Conservation (phyloP, 306 rosid species). For the Medicago lupulina region DNA sequence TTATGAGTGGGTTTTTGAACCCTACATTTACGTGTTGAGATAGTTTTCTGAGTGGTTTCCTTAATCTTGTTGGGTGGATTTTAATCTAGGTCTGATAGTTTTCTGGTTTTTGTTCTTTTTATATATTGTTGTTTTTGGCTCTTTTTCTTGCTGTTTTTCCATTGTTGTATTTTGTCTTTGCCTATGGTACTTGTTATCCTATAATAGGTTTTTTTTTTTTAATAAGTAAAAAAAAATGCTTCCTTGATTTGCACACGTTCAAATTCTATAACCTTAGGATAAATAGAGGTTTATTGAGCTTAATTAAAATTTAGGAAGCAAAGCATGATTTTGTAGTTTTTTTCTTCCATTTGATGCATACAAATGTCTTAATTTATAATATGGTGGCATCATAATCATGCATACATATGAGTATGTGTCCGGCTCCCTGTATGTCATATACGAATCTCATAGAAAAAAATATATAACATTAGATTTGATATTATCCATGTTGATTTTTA, state of each 20-base stretch:
- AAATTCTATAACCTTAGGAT: background rate
- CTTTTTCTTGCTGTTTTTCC: too few relatives aligned
- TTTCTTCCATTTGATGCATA: background rate
- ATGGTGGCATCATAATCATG: slow-evolving; percentile 27
- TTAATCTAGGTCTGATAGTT: too few relatives aligned
- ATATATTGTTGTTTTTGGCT: too few relatives aligned
- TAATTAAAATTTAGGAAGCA: background rate
- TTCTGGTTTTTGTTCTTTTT: too few relatives aligned
- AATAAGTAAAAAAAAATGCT: too few relatives aligned
- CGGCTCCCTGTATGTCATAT: slow-evolving; percentile 68
- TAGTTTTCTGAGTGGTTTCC: too few relatives aligned
- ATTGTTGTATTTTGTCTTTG: too few relatives aligned
- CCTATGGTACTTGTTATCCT: too few relatives aligned
- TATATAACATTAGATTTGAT: slow-evolving; percentile 23
- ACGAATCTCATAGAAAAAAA: slow-evolving; percentile 47
- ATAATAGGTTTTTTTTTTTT: too few relatives aligned
- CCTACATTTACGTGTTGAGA: too few relatives aligned
- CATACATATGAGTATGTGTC: slow-evolving; percentile 51
- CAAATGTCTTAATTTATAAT: background rate
- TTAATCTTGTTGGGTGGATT: too few relatives aligned
- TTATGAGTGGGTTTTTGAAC: too few relatives aligned
- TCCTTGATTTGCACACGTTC: background rate
- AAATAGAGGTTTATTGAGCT: background rate
- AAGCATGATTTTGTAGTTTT: background rate
- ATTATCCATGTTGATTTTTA: slow-evolving; percentile 22